Evolutionary conservation across 805 yeast species (phyloP).

Genomic region (Metschnikowia arizonensis): DNA sequence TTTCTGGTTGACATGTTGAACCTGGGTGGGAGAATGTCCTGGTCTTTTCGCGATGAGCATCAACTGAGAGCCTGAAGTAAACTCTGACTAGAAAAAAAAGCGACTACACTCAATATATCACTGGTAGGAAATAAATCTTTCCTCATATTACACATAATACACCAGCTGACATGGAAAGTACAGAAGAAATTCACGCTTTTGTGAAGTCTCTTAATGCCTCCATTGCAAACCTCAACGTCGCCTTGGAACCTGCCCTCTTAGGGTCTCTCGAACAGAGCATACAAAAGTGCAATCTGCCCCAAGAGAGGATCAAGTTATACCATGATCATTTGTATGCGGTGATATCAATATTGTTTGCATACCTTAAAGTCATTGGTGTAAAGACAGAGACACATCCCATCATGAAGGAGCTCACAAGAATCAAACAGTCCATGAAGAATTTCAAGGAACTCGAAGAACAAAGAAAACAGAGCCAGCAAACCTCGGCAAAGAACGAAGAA

Average conservation of each 20-base stretch:
- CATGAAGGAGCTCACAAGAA: slow-evolving; percentile 61
- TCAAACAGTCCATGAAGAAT: slow-evolving; percentile 63
- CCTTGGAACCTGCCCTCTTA: slow-evolving; percentile 34
- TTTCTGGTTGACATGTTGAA: slow-evolving; percentile 29
- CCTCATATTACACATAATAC: background rate
- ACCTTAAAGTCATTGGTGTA: slow-evolving; percentile 54
- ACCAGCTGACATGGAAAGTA: slow-evolving; percentile 40
- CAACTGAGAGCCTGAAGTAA: background rate
- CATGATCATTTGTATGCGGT: slow-evolving; percentile 48
- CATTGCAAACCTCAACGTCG: slow-evolving; percentile 30
- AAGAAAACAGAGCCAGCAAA: slow-evolving; percentile 18
- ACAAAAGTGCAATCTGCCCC: slow-evolving; percentile 18
- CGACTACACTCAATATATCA: background rate
- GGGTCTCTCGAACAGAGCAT: slow-evolving; percentile 40
- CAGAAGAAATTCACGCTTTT: slow-evolving; percentile 39
- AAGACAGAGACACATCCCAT: slow-evolving; percentile 59
- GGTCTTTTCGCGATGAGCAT: slow-evolving; percentile 19
- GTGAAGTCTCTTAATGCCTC: slow-evolving; percentile 36
- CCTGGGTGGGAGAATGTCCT: background rate
- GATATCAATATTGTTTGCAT: slow-evolving; percentile 54
- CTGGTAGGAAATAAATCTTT: background rate
- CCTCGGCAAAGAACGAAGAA: slow-evolving; percentile 21
- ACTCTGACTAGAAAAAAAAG: background rate
- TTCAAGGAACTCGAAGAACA: slow-evolving; percentile 38
- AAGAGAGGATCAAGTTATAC: slow-evolving; percentile 28